phyloP scores from a whole-genome alignment of 495 filamentous ascomycete species.

The Penicillium subrubescens region DNA sequence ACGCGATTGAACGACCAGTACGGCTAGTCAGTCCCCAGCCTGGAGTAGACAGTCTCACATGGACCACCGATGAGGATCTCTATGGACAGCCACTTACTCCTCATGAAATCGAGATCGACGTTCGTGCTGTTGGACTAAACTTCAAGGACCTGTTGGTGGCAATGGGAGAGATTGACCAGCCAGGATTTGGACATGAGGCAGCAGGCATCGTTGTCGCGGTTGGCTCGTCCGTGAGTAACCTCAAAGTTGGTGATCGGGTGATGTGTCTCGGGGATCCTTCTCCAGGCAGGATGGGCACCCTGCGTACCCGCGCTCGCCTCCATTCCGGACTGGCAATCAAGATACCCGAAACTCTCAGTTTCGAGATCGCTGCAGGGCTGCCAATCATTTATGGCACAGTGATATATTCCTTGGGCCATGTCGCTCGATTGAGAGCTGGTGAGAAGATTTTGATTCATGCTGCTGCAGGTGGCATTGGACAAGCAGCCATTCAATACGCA shows the following conservation, averaged over 20 bases:
- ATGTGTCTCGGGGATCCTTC: not conserved
- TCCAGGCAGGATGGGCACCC: not conserved
- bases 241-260: slow-evolving; percentile 7
- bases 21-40: not conserved
- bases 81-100: not conserved
- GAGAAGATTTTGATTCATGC: slow-evolving; percentile 9
- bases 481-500: not conserved
- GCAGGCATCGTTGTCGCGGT: slow-evolving; percentile 3
- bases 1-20: not conserved
- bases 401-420: not conserved
- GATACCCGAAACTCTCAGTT: not conserved
- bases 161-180: not conserved
- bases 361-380: slow-evolving; percentile 3
- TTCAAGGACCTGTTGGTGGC: slow-evolving; percentile 14
- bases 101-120: slow-evolving; percentile 10
- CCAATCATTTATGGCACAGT: not conserved
- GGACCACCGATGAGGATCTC: not conserved
- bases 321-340: not conserved
- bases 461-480: slow-evolving; percentile 7
- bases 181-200: not conserved
- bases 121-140: slow-evolving; percentile 12
- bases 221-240: not conserved
- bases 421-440: not conserved
- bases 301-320: not conserved
- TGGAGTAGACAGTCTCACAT: not conserved